A percentile compares a stretch with the other conserved stretches of the same genome.
phyloP scores from a whole-genome alignment of 2,329 filamentous ascomycete species.

The Xylariomycetidae sp. region DNA sequence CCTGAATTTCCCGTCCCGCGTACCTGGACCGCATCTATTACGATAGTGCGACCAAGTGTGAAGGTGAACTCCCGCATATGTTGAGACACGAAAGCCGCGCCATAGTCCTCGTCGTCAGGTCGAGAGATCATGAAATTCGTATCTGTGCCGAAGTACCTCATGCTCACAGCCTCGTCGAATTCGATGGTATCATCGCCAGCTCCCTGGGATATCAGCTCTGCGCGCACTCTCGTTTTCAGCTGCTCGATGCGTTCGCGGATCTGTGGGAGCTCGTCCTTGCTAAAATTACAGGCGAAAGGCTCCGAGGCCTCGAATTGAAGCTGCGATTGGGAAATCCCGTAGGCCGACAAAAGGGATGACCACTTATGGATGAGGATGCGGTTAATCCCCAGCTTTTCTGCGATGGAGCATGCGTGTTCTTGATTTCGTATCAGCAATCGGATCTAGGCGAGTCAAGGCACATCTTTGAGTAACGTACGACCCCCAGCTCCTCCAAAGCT shows the following conservation, averaged over 20 bases:
- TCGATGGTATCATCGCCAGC: slow-evolving; percentile 6
- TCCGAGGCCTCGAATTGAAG: slow-evolving; percentile 10
- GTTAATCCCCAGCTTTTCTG: slow-evolving; percentile 33
- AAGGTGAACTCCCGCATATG: slow-evolving; percentile 39
- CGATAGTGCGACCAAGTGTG: slow-evolving; percentile 29
- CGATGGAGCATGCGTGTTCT: slow-evolving; percentile 42
- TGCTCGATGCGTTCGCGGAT: slow-evolving; percentile 4
- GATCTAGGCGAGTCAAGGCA: too few relatives aligned
- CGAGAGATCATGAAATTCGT: slow-evolving; percentile 42
- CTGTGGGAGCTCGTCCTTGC: slow-evolving; percentile 2
- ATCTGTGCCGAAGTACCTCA: slow-evolving; percentile 46
- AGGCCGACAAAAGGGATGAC: slow-evolving; percentile 33
- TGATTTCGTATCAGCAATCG: too few relatives aligned
- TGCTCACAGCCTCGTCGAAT: slow-evolving; percentile 34
- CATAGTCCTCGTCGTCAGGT: slow-evolving; percentile 31
- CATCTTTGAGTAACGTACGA: too few relatives aligned
- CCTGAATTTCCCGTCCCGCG: slow-evolving; percentile 23
- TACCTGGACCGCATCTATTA: slow-evolving; percentile 35
- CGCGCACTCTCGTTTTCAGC: slow-evolving; percentile 33
- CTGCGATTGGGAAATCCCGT: slow-evolving; percentile 26
- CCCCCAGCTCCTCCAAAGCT: slow-evolving; percentile 68
- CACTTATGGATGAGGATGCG: slow-evolving; percentile 37
- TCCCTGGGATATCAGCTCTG: slow-evolving; percentile 14
- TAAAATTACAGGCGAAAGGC: slow-evolving; percentile 9
- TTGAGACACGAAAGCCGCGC: slow-evolving; percentile 28